Percentiles rank a stretch among this genome's conserved stretches.
Conservation (phyloP, 192 early-diverging fungal genomes). For the Dissophora globulifera region DNA sequence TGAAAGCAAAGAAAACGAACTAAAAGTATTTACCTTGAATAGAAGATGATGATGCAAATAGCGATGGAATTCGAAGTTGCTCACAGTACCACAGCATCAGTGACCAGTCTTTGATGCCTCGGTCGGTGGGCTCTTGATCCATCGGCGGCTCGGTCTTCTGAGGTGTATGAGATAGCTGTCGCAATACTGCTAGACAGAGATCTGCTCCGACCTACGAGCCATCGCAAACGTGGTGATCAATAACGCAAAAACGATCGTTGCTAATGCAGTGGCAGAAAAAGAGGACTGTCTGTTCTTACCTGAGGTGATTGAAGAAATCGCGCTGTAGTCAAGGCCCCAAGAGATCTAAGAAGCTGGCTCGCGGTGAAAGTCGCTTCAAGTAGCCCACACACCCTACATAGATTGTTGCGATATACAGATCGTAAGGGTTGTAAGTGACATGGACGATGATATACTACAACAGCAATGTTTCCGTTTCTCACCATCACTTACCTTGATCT, state of each 20-base stretch:
- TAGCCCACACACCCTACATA: not conserved
- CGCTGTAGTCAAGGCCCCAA: slow-evolving; percentile 11
- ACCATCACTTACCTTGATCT: slow-evolving; percentile 9
- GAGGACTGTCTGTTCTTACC: too few species aligned
- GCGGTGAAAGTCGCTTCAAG: not conserved
- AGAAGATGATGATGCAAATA: slow-evolving; percentile 1
- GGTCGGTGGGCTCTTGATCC: not conserved
- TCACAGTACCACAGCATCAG: slow-evolving; percentile 30
- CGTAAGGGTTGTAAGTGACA: too few species aligned
- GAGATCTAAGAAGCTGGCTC: not conserved
- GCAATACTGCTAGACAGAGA: not conserved
- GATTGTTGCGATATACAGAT: too few species aligned
- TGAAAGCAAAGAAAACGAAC: too few species aligned
- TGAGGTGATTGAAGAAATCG: not conserved
- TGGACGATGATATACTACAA: too few species aligned
- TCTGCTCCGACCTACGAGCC: not conserved
- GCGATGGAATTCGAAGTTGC: slow-evolving; percentile 26
- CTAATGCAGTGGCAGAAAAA: too few species aligned
- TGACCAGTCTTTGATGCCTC: slow-evolving; percentile 8
- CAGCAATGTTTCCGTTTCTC: too few species aligned
- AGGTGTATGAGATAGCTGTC: not conserved
- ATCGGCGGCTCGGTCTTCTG: too few species aligned
- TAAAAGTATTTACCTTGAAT: slow-evolving; percentile 7
- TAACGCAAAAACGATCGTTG: too few species aligned
- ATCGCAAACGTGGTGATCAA: too few species aligned